Evolutionary conservation across 1,284 basidiomycete species (phyloP), one percentile per base, ranked within the genome.

Genomic region (Sanghuangporus baumii): DNA sequence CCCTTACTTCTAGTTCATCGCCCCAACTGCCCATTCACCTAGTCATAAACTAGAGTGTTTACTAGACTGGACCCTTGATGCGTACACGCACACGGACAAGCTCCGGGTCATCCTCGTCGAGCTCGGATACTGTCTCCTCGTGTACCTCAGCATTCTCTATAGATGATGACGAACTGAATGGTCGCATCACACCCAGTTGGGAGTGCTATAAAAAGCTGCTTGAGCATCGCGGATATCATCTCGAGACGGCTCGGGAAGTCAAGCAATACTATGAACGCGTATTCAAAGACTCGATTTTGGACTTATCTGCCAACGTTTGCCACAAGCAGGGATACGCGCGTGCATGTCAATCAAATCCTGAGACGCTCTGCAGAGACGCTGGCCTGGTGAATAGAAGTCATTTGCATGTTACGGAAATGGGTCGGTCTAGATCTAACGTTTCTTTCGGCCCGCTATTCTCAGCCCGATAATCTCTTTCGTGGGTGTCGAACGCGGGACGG

Each of bases 401-500:
- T 11, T n/a, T 36, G 55, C 41, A 60, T 23, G 26, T 41, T 36
- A 26, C 50, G 36, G n/a, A 26, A 54, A 18, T 23, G n/a, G 26
- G 11, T n/a, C 11, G 31, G 36, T 52, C 31, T 54, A 23, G 60
- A 26, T 52, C 56, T 51, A 7, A 20, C 14, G 55, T 12, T 61
- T 37, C 36, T 57, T n/a, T 46, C 16, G 43, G 16, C 7, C 43
- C 20, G 20, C 43, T 46, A 50, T 54, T 54, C 43, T 50, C 66
- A 90, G 88, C 86, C 81, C 55, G 87, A 87, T 64, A 84, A 86
- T 67, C 75, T 91, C 38, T 90, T 89, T 73, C 80, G 88, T 58
- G 88, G 87, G 31, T 80, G 77, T 41, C 78, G 81, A 66, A 72
- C 76, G 57, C 70, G 69, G 55, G 82, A 86, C 65, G 80, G 78